phyloP scores from a whole-genome alignment of 2,329 filamentous ascomycete genomes.

The Pyricularia grisea region DNA sequence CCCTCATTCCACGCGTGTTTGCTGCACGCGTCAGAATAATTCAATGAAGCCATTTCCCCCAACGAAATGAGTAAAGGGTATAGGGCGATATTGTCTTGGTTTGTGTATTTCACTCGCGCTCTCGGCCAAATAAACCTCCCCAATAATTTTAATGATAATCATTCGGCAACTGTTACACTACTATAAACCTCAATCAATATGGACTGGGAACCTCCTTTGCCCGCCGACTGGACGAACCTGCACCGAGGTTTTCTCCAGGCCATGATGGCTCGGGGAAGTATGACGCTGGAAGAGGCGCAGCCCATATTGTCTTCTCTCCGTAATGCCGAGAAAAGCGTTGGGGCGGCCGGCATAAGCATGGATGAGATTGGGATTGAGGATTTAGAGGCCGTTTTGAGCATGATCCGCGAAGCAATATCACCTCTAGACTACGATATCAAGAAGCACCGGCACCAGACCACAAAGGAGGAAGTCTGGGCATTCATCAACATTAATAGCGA shows the following conservation, averaged over 20 bases:
- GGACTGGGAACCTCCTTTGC: constrained; percentile 22
- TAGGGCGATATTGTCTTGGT: not conserved
- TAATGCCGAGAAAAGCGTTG: constrained; percentile 27
- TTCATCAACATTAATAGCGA: constrained; percentile 86
- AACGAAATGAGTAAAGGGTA: not conserved
- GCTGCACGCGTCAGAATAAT: not conserved
- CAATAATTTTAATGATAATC: not conserved
- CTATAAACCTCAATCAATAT: not conserved
- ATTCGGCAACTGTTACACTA: not conserved
- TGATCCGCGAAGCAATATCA: constrained; percentile 63
- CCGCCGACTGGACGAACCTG: constrained; percentile 40
- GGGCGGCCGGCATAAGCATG: constrained; percentile 25
- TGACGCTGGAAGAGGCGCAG: constrained; percentile 67
- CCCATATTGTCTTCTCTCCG: constrained; percentile 69
- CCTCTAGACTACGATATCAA: constrained; percentile 84
- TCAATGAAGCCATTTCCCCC: not conserved
- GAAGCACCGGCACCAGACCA: constrained; percentile 58
- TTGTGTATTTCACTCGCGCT: not conserved
- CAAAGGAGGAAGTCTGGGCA: constrained; percentile 62
- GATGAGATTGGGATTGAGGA: constrained; percentile 60
- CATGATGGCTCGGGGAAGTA: constrained; percentile 66
- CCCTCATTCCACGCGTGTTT: not conserved
- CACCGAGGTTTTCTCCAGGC: constrained; percentile 89
- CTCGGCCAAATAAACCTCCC: too few species aligned
- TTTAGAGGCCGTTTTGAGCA: constrained; percentile 59